Evolutionary conservation across 75 land plant species (phyloP).

Genomic region (Gnetum montanum): DNA sequence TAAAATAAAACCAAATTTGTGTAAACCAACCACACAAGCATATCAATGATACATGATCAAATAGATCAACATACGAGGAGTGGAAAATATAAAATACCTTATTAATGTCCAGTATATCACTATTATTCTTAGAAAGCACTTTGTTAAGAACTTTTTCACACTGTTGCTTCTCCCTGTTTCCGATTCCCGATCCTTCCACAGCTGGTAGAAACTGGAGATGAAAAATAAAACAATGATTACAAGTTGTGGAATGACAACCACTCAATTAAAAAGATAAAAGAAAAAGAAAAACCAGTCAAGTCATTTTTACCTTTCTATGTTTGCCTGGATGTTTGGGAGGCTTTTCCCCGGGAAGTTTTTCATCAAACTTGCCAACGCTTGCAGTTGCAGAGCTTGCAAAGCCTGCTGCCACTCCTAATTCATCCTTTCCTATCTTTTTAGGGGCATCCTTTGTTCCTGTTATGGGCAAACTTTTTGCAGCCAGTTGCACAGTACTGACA

Average conservation of each 20-base stretch:
- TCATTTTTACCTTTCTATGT: conserved; percentile 81
- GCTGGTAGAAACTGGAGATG: conserved; percentile 95
- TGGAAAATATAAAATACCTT: conserved; percentile 36
- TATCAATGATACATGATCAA: neutral
- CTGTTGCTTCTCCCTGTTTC: conserved; percentile 61
- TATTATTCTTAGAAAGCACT: conserved; percentile 53
- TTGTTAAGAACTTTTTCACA: conserved; percentile 64
- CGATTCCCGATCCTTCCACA: conserved; percentile 77
- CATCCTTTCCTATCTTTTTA: conserved; percentile 54
- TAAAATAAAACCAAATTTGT: neutral
- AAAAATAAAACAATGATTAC: conserved; percentile 1
- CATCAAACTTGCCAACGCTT: conserved; percentile 97
- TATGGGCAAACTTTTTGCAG: conserved; percentile 84
- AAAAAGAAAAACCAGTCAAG: neutral
- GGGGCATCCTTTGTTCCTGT: conserved; percentile 62
- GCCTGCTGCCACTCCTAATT: conserved; percentile 77
- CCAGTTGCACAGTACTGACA: conserved; percentile 85
- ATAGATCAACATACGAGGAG: neutral
- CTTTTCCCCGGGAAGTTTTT: conserved; percentile 86
- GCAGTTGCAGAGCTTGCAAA: conserved; percentile 90
- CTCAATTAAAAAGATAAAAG: neutral
- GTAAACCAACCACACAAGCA: neutral
- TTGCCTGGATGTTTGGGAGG: conserved; percentile 77
- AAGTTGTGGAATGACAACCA: neutral
- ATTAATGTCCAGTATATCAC: conserved; percentile 69